These are phyloP conservation scores for Linnemannia hyalina DNA, from an alignment of 192 early-diverging fungal genomes.

Conservation along the genomic window DNA sequence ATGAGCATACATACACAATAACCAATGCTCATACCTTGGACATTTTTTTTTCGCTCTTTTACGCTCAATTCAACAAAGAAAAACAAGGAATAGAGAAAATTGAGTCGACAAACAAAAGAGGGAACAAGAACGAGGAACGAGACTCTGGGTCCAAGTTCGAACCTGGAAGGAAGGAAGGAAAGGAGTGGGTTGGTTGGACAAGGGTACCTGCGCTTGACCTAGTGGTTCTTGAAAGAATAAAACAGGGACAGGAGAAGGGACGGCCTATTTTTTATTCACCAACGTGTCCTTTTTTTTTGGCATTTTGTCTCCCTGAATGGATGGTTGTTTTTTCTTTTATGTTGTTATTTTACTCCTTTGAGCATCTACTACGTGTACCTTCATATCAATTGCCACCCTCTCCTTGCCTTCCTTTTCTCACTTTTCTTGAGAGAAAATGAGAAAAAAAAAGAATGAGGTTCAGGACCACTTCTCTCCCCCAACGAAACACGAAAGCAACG, in stretches of 20 bases:
- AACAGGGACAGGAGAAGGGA: background rate
- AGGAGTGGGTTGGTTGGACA: background rate
- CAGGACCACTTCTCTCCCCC: background rate
- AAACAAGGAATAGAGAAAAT: background rate
- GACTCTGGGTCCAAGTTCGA: constrained; percentile 4
- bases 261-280: background rate
- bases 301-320: background rate
- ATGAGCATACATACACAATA: background rate
- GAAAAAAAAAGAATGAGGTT: background rate
- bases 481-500: background rate
- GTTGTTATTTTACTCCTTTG: background rate
- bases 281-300: background rate
- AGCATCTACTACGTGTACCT: background rate
- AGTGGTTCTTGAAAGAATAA: background rate
- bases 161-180: background rate
- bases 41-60: background rate
- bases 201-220: background rate
- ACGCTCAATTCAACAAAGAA: background rate
- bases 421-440: background rate
- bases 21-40: background rate
- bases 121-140: background rate
- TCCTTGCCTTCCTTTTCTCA: background rate
- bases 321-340: background rate
- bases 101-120: background rate
- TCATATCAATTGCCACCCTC: background rate